Conservation (phyloP, 169 alveolate genomes). For the Perkinsus olseni region DNA sequence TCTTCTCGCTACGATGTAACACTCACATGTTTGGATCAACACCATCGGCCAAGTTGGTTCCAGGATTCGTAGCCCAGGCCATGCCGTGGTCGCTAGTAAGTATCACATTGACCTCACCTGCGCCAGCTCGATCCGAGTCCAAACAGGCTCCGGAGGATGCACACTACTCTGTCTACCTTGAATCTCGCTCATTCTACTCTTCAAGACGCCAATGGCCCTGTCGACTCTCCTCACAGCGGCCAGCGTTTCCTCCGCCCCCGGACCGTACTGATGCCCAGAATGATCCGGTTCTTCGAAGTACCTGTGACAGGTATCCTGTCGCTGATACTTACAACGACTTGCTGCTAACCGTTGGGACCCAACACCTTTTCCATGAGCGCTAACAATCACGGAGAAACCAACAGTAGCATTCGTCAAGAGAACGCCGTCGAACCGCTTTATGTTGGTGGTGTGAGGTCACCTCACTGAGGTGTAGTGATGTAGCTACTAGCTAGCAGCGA, state of each 20-base stretch:
- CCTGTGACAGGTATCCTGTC: no score
- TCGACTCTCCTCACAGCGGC: neutral
- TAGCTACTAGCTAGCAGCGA: neutral
- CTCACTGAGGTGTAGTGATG: neutral
- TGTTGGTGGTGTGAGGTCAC: neutral
- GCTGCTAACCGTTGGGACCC: neutral
- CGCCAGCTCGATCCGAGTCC: neutral
- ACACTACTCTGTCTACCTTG: neutral
- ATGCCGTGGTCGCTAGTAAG: neutral
- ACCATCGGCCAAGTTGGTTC: neutral
- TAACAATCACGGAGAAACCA: no score
- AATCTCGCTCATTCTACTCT: neutral
- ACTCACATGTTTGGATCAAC: neutral
- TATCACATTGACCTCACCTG: neutral
- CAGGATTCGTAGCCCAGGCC: neutral
- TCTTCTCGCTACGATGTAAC: neutral
- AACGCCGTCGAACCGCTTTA: no score
- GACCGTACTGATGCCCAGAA: neutral
- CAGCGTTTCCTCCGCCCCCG: neutral
- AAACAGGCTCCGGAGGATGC: neutral
- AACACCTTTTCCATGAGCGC: neutral
- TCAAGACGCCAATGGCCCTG: neutral
- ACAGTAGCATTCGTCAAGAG: no score
- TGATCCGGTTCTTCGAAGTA: neutral
- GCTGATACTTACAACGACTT: neutral